These are phyloP conservation scores for Linnemannia zychae DNA, from an alignment of 192 early-diverging fungal genomes.

Conservation along the genomic window DNA sequence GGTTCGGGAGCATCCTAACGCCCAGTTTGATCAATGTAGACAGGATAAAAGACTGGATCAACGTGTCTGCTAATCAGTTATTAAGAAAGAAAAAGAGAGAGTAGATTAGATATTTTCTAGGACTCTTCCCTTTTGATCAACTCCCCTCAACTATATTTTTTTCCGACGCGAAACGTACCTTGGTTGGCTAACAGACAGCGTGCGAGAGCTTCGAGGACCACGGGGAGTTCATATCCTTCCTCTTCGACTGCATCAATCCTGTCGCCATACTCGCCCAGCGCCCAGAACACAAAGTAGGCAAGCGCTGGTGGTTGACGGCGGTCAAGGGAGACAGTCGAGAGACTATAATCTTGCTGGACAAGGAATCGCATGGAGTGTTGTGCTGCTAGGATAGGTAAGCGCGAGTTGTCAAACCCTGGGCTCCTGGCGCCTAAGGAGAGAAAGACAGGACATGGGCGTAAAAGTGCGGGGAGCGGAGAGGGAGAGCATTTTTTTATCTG, in stretches of 20 bases:
- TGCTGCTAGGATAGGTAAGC: slow-evolving; percentile 27
- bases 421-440: slow-evolving; percentile 27
- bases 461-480: not conserved
- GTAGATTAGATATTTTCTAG: not conserved
- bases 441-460: not conserved
- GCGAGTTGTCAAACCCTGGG: slow-evolving; percentile 23
- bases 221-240: not conserved
- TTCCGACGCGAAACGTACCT: slow-evolving; percentile 21
- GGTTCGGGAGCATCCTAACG: slow-evolving; percentile 9
- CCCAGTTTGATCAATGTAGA: slow-evolving; percentile 35
- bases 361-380: slow-evolving; percentile 29
- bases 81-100: not conserved
- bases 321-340: not conserved
- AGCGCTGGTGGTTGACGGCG: not conserved
- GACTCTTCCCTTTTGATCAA: not conserved
- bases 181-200: slow-evolving; percentile 36
- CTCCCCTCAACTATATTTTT: no score
- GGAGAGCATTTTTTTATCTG: not conserved
- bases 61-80: slow-evolving; percentile 17
- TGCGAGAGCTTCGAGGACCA: slow-evolving; percentile 19
- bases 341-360: not conserved
- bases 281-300: slow-evolving; percentile 35
- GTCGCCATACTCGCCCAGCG: slow-evolving; percentile 42
- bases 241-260: not conserved
- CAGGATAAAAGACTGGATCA: slow-evolving; percentile 24